Percentiles rank a stretch among this genome's conserved stretches.
phyloP scores from a whole-genome alignment of 768 basidiomycete species.

The Xerocomellus amylosporus region DNA sequence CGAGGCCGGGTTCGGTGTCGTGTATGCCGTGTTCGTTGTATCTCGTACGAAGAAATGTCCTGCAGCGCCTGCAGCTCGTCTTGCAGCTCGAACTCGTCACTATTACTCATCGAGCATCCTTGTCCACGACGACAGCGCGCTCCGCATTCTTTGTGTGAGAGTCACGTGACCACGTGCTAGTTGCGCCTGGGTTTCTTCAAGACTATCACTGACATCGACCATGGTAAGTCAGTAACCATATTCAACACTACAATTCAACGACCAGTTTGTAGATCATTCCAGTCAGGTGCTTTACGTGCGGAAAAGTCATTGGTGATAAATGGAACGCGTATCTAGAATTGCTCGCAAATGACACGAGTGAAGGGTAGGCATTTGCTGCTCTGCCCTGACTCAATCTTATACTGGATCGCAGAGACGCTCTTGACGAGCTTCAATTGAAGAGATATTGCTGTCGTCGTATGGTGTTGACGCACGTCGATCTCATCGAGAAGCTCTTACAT shows the following conservation, averaged over 20 bases:
- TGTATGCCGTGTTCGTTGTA: constrained; percentile 67
- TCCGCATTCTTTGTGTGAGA: constrained; percentile 3
- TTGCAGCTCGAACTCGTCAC: constrained; percentile 64
- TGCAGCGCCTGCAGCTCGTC: constrained; percentile 70
- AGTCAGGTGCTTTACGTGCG: constrained; percentile 93
- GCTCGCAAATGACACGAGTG: constrained; percentile 74
- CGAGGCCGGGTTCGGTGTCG: constrained; percentile 47
- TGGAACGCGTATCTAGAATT: constrained; percentile 88
- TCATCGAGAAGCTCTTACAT: constrained; percentile 94
- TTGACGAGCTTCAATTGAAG: constrained; percentile 86
- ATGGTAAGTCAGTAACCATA: constrained; percentile 21
- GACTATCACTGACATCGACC: constrained; percentile 10
- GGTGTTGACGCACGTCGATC: constrained; percentile 96
- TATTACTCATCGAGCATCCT: no score
- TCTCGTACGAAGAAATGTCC: constrained; percentile 59
- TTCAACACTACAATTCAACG: background rate
- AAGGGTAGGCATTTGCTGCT: constrained; percentile 63
- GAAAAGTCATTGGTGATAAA: constrained; percentile 96
- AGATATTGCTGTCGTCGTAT: constrained; percentile 96
- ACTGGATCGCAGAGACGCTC: constrained; percentile 62
- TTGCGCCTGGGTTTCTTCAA: background rate
- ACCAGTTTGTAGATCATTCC: constrained; percentile 75
- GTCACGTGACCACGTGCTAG: constrained; percentile 29
- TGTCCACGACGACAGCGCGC: constrained; percentile 5
- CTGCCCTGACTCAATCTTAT: background rate